Percentiles rank a stretch among this genome's conserved stretches.
phyloP scores from a whole-genome alignment of 1,139 yeast genomes.

The Casaregolazyma suthepensis region DNA sequence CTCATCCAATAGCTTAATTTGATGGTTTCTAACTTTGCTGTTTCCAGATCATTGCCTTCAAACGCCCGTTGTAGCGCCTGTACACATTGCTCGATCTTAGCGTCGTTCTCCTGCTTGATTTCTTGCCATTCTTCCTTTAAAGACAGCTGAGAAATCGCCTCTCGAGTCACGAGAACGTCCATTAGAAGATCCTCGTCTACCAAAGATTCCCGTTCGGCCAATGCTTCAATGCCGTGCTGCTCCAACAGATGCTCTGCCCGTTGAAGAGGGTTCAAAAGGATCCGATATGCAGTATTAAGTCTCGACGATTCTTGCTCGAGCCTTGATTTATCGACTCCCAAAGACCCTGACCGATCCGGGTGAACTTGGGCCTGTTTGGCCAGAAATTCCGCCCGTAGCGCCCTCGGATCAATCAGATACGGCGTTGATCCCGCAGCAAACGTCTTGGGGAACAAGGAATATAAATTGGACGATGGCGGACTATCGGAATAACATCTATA shows the following conservation, averaged over 20 bases:
- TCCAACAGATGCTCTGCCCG: conserved; percentile 57
- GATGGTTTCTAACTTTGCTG: conserved; percentile 61
- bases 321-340: conserved; percentile 18
- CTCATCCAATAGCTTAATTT: conserved; percentile 80
- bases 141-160: conserved; percentile 59
- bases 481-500: not conserved
- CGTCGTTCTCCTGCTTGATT: conserved; percentile 50
- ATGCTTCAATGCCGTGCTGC: conserved; percentile 36
- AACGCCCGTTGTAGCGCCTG: conserved; percentile 36
- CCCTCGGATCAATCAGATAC: conserved; percentile 50
- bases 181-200: conserved; percentile 57
- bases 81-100: conserved; percentile 43
- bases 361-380: conserved; percentile 66
- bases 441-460: conserved; percentile 65
- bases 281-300: conserved; percentile 70
- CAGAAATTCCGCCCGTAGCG: conserved; percentile 69
- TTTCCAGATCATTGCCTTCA: conserved; percentile 40
- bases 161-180: conserved; percentile 78
- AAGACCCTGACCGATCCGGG: conserved; percentile 57
- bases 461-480: conserved; percentile 24
- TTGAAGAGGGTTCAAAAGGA: conserved; percentile 60
- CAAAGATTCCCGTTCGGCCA: conserved; percentile 29
- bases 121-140: conserved; percentile 51
- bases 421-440: conserved; percentile 56
- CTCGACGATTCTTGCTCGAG: conserved; percentile 41